Percentiles rank a stretch among this genome's conserved stretches.
These are phyloP conservation scores for Chlorociboria aeruginascens DNA, from an alignment of 495 filamentous ascomycete genomes.

Conservation along the genomic window DNA sequence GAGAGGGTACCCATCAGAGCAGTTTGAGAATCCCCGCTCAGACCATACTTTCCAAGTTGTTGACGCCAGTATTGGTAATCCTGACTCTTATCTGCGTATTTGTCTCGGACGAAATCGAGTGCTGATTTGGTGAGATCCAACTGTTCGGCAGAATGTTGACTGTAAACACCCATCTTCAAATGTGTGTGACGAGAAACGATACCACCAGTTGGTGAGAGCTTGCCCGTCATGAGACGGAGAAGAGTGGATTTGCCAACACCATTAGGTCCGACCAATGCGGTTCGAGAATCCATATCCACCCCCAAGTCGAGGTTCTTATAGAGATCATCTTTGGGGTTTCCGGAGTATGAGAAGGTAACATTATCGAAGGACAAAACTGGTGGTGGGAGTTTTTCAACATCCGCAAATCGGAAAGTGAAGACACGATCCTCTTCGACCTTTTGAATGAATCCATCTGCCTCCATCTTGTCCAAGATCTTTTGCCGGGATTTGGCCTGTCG, in stretches of 20 bases:
- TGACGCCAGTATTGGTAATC: constrained; percentile 99
- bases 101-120: constrained; percentile 94
- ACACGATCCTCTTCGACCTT: constrained; percentile 74
- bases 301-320: constrained; percentile 95
- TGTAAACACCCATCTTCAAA: constrained; percentile 96
- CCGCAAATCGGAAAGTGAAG: constrained; percentile 97
- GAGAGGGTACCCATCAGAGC: constrained; percentile 96
- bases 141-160: constrained; percentile 95
- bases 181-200: constrained; percentile 86
- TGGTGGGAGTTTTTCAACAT: constrained; percentile 95
- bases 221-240: constrained; percentile 93
- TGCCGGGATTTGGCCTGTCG: constrained; percentile 97
- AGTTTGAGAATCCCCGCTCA: constrained; percentile 86
- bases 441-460: constrained; percentile 96
- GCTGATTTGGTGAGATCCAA: constrained; percentile 96
- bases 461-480: constrained; percentile 99
- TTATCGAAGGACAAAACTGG: constrained; percentile 94
- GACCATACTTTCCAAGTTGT: constrained; percentile 87
- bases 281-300: constrained; percentile 98
- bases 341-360: constrained; percentile 96
- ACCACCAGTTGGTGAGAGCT: constrained; percentile 75
- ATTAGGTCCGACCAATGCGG: constrained; percentile 94
- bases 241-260: constrained; percentile 99
- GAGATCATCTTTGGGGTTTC: constrained; percentile 75
- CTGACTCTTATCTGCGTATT: constrained; percentile 76